Conservation (phyloP, 2,329 filamentous ascomycete genomes). For the Neonectria punicea region DNA sequence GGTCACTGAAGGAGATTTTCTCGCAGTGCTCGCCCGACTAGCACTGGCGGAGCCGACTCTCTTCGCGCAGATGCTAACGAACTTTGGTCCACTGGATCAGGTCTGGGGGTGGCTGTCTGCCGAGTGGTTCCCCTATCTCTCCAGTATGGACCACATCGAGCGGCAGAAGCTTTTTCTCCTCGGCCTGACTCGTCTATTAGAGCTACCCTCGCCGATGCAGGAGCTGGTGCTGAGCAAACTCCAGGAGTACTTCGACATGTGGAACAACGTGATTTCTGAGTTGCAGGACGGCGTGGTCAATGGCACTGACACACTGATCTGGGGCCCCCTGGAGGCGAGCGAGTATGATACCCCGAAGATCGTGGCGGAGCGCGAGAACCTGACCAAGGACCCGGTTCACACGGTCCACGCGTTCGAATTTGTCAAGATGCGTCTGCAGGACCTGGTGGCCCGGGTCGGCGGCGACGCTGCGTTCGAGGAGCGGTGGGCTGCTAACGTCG, state of each 20-base stretch:
- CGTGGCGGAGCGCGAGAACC: constrained; percentile 62
- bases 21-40: constrained; percentile 83
- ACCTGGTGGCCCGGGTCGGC: constrained; percentile 68
- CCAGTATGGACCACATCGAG: constrained; percentile 72
- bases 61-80: constrained; percentile 69
- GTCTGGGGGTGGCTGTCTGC: constrained; percentile 69
- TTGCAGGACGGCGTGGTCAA: constrained; percentile 69
- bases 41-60: constrained; percentile 76
- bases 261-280: constrained; percentile 76
- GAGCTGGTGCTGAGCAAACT: constrained; percentile 69
- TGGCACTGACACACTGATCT: constrained; percentile 63
- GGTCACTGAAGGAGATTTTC: constrained; percentile 85
- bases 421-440: constrained; percentile 69
- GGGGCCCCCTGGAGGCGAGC: constrained; percentile 52
- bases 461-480: constrained; percentile 74
- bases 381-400: constrained; percentile 73
- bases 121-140: constrained; percentile 76
- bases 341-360: constrained; percentile 69
- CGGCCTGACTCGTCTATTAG: constrained; percentile 76
- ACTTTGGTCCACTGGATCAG: constrained; percentile 58
- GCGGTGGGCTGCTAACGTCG: constrained; percentile 78
- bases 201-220: constrained; percentile 67
- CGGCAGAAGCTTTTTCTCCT: constrained; percentile 78
- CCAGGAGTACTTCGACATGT: constrained; percentile 80
- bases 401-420: constrained; percentile 72